These are phyloP conservation scores for Colletotrichum lentis DNA, from an alignment of 2,329 filamentous ascomycete genomes.

Conservation along the genomic window DNA sequence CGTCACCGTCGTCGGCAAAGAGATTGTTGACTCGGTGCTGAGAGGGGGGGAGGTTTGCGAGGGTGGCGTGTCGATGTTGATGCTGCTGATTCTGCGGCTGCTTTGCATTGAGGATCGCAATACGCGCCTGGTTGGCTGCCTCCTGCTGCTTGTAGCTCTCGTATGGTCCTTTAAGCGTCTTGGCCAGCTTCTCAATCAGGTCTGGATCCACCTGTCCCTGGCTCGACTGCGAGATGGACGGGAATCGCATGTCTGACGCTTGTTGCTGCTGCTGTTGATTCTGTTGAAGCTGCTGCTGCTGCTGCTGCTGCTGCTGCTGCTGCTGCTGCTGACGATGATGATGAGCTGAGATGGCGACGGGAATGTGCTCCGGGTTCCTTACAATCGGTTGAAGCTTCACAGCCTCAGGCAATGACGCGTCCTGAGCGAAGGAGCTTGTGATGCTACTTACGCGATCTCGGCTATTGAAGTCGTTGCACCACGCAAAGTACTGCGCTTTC, in stretches of 20 bases:
- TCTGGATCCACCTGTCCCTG: not conserved
- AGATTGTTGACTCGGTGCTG: not conserved
- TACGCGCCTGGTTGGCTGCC: not conserved
- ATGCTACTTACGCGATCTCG: not conserved
- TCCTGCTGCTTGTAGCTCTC: not conserved
- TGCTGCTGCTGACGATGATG: too few species aligned
- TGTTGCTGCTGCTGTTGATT: too few species aligned
- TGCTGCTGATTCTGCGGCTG: not conserved
- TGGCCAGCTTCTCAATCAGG: not conserved
- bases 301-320: too few species aligned
- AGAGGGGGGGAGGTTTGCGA: not conserved
- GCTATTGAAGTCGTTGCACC: not conserved
- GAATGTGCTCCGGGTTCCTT: too few species aligned
- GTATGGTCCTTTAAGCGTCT: not conserved
- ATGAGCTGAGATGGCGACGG: too few species aligned
- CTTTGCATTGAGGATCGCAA: not conserved
- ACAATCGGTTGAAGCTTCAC: not conserved
- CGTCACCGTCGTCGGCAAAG: not conserved
- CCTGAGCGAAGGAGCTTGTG: not conserved
- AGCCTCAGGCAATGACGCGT: not conserved
- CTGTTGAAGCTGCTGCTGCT: not conserved
- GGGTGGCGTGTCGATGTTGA: not conserved
- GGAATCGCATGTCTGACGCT: not conserved
- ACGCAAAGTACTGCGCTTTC: not conserved
- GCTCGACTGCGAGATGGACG: not conserved